Evolutionary conservation across 2,329 filamentous ascomycete genomes (phyloP).

Genomic region (Delphinella strobiligena): DNA sequence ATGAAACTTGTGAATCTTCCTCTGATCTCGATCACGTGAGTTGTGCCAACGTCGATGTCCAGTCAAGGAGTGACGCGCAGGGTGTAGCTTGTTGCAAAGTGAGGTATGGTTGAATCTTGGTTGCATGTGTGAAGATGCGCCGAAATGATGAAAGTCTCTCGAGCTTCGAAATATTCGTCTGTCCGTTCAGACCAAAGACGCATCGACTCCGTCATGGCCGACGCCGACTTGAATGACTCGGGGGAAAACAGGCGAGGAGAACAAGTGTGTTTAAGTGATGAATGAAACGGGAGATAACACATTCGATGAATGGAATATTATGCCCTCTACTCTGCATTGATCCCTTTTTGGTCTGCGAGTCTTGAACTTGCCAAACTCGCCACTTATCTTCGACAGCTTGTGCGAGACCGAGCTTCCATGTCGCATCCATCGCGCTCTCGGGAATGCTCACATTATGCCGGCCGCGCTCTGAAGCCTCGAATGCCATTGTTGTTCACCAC

Average conservation of each 20-base stretch:
- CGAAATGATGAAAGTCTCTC: not conserved
- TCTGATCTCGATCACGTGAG: too few species aligned
- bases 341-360: too few species aligned
- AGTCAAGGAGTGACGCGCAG: not conserved
- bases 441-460: constrained; percentile 2
- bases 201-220: not conserved
- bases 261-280: too few species aligned
- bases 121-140: too few species aligned
- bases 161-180: not conserved
- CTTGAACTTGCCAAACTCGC: too few species aligned
- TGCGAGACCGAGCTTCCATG: not conserved
- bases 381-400: too few species aligned
- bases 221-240: too few species aligned
- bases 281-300: too few species aligned
- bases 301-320: too few species aligned
- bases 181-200: not conserved
- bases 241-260: too few species aligned
- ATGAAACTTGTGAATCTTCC: too few species aligned
- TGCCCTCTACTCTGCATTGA: too few species aligned
- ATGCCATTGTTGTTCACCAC: not conserved
- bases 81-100: not conserved
- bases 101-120: not conserved
- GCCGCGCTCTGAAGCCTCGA: constrained; percentile 12
- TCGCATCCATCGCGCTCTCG: not conserved
- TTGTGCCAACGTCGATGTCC: not conserved